Evolutionary conservation across 2,329 filamentous ascomycete genomes (phyloP).

Genomic region (Colletotrichum agaves): DNA sequence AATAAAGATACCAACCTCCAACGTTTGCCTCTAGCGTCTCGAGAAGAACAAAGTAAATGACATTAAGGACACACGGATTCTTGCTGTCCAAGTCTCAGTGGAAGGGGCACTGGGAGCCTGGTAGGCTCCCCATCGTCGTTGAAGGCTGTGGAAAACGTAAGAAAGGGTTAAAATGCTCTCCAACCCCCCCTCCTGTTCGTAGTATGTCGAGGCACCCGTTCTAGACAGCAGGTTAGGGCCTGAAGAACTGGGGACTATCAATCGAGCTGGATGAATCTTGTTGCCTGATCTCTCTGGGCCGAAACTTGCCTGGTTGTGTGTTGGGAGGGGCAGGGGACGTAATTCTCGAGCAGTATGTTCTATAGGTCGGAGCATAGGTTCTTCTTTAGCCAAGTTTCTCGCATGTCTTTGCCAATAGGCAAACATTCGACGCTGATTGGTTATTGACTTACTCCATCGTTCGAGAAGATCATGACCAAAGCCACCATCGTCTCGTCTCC

Average conservation of each 20-base stretch:
- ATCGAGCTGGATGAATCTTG: too few species aligned
- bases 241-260: neutral
- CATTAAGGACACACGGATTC: slow-evolving; percentile 19
- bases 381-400: neutral
- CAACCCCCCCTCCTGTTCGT: neutral
- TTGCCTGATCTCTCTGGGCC: too few species aligned
- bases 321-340: too few species aligned
- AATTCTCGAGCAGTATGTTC: neutral
- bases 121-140: neutral
- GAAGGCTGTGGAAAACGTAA: neutral
- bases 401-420: slow-evolving; percentile 27
- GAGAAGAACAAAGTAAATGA: neutral
- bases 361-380: neutral
- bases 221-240: neutral
- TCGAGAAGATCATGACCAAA: too few species aligned
- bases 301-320: too few species aligned
- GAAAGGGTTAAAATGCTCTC: neutral
- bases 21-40: neutral
- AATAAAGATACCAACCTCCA: slow-evolving; percentile 14
- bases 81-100: neutral
- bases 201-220: neutral
- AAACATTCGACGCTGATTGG: neutral
- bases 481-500: too few species aligned
- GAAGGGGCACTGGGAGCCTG: neutral
- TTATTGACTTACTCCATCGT: neutral